phyloP scores from a whole-genome alignment of 176 grass and related monocot species.

The Poa annua region DNA sequence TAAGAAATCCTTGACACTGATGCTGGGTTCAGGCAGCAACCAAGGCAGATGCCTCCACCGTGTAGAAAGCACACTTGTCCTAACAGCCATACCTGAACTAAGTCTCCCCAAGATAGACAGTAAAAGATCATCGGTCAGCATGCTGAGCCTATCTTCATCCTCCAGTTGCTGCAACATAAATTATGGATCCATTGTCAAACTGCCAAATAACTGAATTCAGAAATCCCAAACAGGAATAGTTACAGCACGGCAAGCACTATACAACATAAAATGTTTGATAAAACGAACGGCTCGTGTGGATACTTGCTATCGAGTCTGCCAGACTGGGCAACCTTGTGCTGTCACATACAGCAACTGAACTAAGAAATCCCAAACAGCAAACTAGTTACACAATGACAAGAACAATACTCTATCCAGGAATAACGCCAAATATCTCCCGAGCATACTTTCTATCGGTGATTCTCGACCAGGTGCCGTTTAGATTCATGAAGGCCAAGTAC shows the following conservation, averaged over 20 bases:
- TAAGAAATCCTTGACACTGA: neutral
- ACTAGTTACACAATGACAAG: too few species aligned
- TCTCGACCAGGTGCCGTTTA: neutral
- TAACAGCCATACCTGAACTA: neutral
- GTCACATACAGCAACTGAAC: too few species aligned
- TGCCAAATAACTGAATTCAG: neutral
- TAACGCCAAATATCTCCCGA: neutral
- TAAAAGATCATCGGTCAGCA: neutral
- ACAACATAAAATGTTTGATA: too few species aligned
- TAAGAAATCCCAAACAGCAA: too few species aligned
- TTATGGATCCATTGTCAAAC: neutral
- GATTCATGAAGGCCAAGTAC: neutral
- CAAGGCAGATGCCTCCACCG: slow-evolving; percentile 1
- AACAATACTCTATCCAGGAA: too few species aligned
- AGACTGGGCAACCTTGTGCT: too few species aligned
- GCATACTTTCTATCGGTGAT: neutral
- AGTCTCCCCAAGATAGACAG: neutral
- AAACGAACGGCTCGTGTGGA: too few species aligned
- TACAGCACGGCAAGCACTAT: too few species aligned
- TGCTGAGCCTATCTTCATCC: neutral
- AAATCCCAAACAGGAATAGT: neutral
- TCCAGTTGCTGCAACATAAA: neutral
- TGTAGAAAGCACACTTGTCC: neutral
- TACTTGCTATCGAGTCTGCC: too few species aligned
- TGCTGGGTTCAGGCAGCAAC: neutral